Evolutionary conservation across 2,329 filamentous ascomycete species (phyloP), one percentile per base, ranked within the genome.

Genomic region (Sarocladiaceae sp.): DNA sequence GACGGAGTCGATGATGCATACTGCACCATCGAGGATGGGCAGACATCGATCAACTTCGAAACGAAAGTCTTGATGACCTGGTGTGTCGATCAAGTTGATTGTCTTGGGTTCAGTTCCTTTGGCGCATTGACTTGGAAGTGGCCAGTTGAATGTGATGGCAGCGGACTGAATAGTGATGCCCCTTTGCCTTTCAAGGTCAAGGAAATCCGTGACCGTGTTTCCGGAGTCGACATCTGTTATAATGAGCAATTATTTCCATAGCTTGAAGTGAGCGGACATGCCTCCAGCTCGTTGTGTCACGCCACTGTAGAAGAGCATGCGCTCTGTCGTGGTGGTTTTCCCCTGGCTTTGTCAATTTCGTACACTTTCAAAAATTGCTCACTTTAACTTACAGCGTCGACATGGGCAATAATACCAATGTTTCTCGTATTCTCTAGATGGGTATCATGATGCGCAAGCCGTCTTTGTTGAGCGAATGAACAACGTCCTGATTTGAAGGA

Each of bases 91-190:
- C 2, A 96, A 74, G 64, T 96, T 96, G 67, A 96, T 85, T 4
- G 84, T 88, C 65, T 93, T 82, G 69, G 72, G 72, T 48, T 63
- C 60, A 53, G 62, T 64, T 56, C 67, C 70, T 1, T 66, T 70
- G n/a, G 61, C 64, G 23, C 68, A 68, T 52, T 72, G 62, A 29
- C 73, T 65, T 35, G 73, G 65, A 7, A 84, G 86, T 5, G 94
- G 94, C 94, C 94, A 99, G 57, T 87, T 79, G 67, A 97, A 96
- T 2, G 91, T 96, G 58, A 97, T 95, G 44, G 94, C 93, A 11
- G 94, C 94, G 2, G 93, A 97, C 66, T 97, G 94, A 55, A 99
- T 97, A 3, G 94, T 99, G 65, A 99, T 97, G 26, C 94, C 94
- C 58, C 94, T 80, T 59, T 91, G 86, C 62, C 93, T 81, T 68